These are phyloP conservation scores for Fusarium torulosum DNA, from an alignment of 2,329 filamentous ascomycete species.

Conservation along the genomic window DNA sequence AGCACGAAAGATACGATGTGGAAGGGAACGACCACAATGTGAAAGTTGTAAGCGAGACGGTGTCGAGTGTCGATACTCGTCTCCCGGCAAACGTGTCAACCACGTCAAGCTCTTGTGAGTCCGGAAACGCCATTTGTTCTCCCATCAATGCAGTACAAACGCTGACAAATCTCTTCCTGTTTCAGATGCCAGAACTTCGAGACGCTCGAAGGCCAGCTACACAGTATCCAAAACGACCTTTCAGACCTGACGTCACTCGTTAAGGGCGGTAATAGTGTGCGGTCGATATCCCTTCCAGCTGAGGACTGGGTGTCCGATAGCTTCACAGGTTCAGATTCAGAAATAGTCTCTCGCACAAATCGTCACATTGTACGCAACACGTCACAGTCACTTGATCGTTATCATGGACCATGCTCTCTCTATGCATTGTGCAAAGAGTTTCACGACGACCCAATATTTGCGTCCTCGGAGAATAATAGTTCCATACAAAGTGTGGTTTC, in stretches of 20 bases:
- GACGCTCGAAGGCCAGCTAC: constrained; percentile 46
- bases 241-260: constrained; percentile 47
- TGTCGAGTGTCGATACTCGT: constrained; percentile 49
- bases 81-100: constrained; percentile 48
- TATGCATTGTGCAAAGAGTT: constrained; percentile 46
- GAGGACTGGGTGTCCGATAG: constrained; percentile 27
- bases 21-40: constrained; percentile 47
- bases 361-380: constrained; percentile 41
- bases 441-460: constrained; percentile 38
- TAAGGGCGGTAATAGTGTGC: constrained; percentile 32
- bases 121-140: neutral
- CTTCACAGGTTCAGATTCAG: neutral
- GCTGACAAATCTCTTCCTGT: constrained; percentile 35
- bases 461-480: neutral
- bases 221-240: constrained; percentile 46
- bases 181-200: constrained; percentile 49
- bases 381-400: constrained; percentile 39
- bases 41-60: constrained; percentile 49
- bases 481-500: constrained; percentile 7
- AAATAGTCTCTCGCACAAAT: constrained; percentile 18
- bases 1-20: constrained; percentile 47
- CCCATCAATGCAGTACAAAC: constrained; percentile 14
- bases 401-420: constrained; percentile 45
- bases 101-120: constrained; percentile 50
- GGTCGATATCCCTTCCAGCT: constrained; percentile 16